Evolutionary conservation across 2,329 filamentous ascomycete species (phyloP).

Genomic region (Herpotrichia juniperi): DNA sequence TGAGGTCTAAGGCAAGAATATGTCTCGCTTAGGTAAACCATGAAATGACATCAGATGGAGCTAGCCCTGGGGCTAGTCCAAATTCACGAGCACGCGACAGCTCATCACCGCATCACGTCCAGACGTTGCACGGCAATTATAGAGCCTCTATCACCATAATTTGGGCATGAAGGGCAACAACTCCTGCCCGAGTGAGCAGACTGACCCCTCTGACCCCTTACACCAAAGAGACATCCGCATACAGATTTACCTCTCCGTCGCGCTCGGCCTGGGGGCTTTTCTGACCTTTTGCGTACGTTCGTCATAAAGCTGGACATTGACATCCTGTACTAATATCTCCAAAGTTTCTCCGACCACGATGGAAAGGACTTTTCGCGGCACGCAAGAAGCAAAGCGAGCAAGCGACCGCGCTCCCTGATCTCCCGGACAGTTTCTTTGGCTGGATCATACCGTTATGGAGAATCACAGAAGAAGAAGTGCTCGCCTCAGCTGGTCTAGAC

Average conservation of each 20-base stretch:
- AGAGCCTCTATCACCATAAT: neutral
- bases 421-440: slow-evolving; percentile 85
- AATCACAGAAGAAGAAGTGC: slow-evolving; percentile 86
- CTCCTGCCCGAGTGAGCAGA: slow-evolving; percentile 17
- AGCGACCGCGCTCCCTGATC: slow-evolving; percentile 71
- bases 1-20: neutral
- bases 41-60: slow-evolving; percentile 1
- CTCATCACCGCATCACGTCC: neutral
- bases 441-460: slow-evolving; percentile 89
- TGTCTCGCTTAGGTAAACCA: neutral
- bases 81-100: neutral
- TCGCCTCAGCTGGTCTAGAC: slow-evolving; percentile 89
- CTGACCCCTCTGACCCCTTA: slow-evolving; percentile 40
- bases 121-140: neutral
- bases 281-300: slow-evolving; percentile 74
- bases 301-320: slow-evolving; percentile 10
- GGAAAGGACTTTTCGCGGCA: slow-evolving; percentile 88
- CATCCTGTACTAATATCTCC: slow-evolving; percentile 34
- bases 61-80: neutral
- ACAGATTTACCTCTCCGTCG: slow-evolving; percentile 75
- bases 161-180: neutral
- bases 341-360: slow-evolving; percentile 88
- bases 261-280: slow-evolving; percentile 74
- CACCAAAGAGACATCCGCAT: slow-evolving; percentile 55
- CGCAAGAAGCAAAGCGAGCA: slow-evolving; percentile 76